Base-by-base conservation (phyloP, 192 early-diverging fungal species). In the Rhizoclosmatium globosum region DNA sequence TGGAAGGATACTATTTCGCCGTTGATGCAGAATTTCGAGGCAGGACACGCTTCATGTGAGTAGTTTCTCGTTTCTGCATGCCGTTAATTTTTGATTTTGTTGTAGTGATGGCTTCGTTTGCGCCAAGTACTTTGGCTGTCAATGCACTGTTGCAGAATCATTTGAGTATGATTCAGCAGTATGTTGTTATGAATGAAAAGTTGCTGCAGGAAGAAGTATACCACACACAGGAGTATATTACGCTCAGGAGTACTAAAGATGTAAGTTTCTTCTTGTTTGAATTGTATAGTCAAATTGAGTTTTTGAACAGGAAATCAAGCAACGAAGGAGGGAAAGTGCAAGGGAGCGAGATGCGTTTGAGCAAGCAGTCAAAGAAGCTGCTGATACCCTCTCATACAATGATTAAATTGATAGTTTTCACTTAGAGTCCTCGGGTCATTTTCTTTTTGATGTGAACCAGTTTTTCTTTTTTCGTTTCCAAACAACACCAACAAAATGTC, bases 121-220 rank as follows among this genome's bases (percentile, higher is more conserved):
- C 72, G 19, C 72, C 72, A 9, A 46, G 4, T 11, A 31, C 74
- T 17, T 31, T 76, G 48, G 74, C 74, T 39, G 64, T 76, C 3
- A 76, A 67, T 53, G 39, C 64, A 39, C 64, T 76, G 64, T 21
- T 76, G 46, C 74, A 76, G 47, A 76, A 67, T 50, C 74, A 76
- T 67, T 19, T 76, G 31, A 15, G 69, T 48, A 76, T 76, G 74
- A 76, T 76, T 53, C 64, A 76, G 41, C 45, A 76, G 31, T 76
- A 66, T 56, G 46, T 67, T 41, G 44, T 2, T 9, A 59, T 76
- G 48, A 76, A 76, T 56, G 64, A 76, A 47, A 11, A 44, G 23
- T 6, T 76, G 19, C n/a, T 67, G n/a, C 47, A 41, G 13, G 74
- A 76, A 42, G 74, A 76, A 66, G 19, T 46, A 9, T 74, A 74